These are phyloP conservation scores for Tetradesmus obliquus DNA, from an alignment of 139 green algal species.

Conservation along the genomic window DNA sequence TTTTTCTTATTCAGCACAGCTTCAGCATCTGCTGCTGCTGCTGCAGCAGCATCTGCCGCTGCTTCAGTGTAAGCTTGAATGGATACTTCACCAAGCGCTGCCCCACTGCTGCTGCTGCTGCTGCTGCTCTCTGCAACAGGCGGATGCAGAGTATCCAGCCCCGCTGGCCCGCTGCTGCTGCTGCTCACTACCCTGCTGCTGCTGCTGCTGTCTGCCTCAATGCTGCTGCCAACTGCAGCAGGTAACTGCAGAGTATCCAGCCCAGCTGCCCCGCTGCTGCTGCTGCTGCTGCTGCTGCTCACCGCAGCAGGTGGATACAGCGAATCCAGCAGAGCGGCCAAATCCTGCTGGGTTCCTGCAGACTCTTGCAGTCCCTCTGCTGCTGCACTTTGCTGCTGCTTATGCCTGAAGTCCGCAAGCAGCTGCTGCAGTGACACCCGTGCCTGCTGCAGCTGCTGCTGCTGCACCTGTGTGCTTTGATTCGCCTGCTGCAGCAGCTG, in stretches of 20 bases:
- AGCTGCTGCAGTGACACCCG: neutral
- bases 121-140: too few relatives aligned
- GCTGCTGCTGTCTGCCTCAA: neutral
- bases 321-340: neutral
- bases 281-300: neutral
- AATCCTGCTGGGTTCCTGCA: neutral
- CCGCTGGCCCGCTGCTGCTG: neutral
- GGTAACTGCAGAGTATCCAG: too few relatives aligned
- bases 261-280: neutral
- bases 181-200: neutral
- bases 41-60: neutral
- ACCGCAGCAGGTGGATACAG: neutral
- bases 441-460: constrained; percentile 19
- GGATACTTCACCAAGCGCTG: neutral
- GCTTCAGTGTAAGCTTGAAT: too few relatives aligned
- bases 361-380: neutral
- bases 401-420: neutral
- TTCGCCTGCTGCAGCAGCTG: neutral
- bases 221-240: neutral
- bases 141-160: too few relatives aligned
- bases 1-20: neutral
- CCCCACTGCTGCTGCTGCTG: neutral
- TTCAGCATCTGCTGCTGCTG: neutral
- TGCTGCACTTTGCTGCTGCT: constrained; percentile 17
- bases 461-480: neutral